A percentile compares a stretch with the other conserved stretches of the same genome.
Conservation (phyloP, 2,329 filamentous ascomycete species). For the Cytospora piceae region DNA sequence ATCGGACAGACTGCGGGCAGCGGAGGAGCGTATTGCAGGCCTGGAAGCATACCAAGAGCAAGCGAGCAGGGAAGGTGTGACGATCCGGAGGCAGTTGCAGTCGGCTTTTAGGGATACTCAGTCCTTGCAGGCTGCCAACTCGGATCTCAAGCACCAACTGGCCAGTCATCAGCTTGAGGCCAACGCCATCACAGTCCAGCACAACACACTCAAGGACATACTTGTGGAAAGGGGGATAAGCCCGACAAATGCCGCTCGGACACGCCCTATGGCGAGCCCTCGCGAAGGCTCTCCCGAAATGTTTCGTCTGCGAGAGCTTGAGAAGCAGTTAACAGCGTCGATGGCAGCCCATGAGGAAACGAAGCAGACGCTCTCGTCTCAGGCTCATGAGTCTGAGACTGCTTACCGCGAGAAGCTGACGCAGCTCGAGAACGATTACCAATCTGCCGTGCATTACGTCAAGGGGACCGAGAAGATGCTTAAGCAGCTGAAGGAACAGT, state of each 20-base stretch:
- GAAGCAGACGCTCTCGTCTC: conserved; percentile 74
- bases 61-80: conserved; percentile 87
- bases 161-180: conserved; percentile 88
- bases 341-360: conserved; percentile 84
- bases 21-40: conserved; percentile 95
- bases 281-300: conserved; percentile 80
- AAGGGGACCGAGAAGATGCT: conserved; percentile 99
- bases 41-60: conserved; percentile 98
- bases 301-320: conserved; percentile 78
- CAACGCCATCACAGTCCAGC: conserved; percentile 91
- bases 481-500: conserved; percentile 95
- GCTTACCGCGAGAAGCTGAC: conserved; percentile 91
- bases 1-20: conserved; percentile 85
- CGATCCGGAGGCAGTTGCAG: conserved; percentile 88
- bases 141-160: conserved; percentile 80
- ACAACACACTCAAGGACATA: conserved; percentile 91
- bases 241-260: conserved; percentile 71
- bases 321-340: conserved; percentile 81
- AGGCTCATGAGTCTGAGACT: conserved; percentile 84
- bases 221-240: conserved; percentile 87
- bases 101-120: conserved; percentile 82
- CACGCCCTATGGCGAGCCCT: conserved; percentile 73
- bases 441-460: conserved; percentile 96
- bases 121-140: conserved; percentile 76
- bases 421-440: conserved; percentile 95